Evolutionary conservation across 1,284 basidiomycete genomes (phyloP).

Genomic region (Ganoderma sinense): DNA sequence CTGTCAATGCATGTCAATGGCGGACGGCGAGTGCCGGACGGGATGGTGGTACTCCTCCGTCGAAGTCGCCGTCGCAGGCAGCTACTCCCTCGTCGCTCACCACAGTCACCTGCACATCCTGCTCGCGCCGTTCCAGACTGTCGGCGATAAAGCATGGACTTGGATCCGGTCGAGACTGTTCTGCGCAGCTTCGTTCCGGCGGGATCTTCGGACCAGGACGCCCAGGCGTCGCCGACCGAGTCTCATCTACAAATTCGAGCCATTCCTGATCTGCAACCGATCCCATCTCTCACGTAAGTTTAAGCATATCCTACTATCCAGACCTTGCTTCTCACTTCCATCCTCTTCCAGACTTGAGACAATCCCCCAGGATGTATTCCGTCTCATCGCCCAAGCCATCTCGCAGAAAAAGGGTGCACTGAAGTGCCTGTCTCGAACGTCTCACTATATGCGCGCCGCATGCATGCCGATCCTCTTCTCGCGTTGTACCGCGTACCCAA

Average conservation of each 20-base stretch:
- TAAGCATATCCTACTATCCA: slow-evolving; percentile 2
- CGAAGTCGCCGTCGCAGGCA: background rate
- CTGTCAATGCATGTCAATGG: no score
- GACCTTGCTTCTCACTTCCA: background rate
- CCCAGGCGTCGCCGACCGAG: background rate
- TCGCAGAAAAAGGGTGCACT: background rate
- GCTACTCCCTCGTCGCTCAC: background rate
- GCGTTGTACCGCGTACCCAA: slow-evolving; percentile 8
- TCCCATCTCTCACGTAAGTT: slow-evolving; percentile 12
- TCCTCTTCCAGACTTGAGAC: slow-evolving; percentile 5
- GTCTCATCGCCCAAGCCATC: slow-evolving; percentile 7
- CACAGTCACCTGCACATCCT: background rate
- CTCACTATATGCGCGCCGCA: slow-evolving; percentile 2
- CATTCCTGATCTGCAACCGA: slow-evolving; percentile 5
- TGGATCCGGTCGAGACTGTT: background rate
- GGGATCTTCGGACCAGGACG: background rate
- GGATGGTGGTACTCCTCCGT: background rate
- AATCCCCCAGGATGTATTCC: slow-evolving; percentile 11
- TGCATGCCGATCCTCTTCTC: slow-evolving; percentile 15
- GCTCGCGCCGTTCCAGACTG: background rate
- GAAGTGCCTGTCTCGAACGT: slow-evolving; percentile 5
- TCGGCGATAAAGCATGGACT: background rate
- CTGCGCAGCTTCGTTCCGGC: background rate
- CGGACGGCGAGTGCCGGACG: slow-evolving; percentile 1
- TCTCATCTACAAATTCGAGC: background rate